These are phyloP conservation scores for Solanum lycopersicoides DNA, from an alignment of 257 asterid genomes.

Conservation along the genomic window DNA sequence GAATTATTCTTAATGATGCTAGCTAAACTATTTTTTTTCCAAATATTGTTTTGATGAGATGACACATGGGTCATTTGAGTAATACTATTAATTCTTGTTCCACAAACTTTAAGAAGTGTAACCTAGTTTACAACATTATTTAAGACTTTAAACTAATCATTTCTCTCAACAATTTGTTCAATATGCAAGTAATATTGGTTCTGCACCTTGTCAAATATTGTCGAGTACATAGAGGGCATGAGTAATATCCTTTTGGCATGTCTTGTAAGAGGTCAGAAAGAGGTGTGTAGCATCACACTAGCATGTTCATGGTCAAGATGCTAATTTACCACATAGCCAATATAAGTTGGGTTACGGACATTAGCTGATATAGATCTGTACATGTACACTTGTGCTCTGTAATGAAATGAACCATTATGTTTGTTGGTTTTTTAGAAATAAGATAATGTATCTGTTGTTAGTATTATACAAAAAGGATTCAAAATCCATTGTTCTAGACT, in stretches of 20 bases:
- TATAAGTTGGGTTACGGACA: not conserved
- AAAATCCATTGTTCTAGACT: not conserved
- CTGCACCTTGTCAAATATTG: not conserved
- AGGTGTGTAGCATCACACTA: not conserved
- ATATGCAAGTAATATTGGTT: not conserved
- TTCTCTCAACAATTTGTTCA: not conserved
- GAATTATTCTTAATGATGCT: not conserved
- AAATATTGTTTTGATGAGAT: not conserved
- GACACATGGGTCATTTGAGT: not conserved
- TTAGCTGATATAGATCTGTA: not conserved
- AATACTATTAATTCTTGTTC: not conserved
- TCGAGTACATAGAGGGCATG: not conserved
- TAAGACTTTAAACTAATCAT: not conserved
- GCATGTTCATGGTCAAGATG: not conserved
- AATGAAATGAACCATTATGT: not conserved
- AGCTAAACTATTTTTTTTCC: not conserved
- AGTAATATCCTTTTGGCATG: not conserved
- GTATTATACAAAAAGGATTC: not conserved
- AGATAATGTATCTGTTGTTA: not conserved
- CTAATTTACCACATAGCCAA: not conserved
- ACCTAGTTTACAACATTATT: not conserved
- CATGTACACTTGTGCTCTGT: not conserved
- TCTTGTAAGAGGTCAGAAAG: not conserved
- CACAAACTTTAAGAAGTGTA: not conserved
- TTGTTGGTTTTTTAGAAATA: not conserved